Evolutionary conservation across 768 basidiomycete species (phyloP).

Genomic region (Rhodotorula toruloides): DNA sequence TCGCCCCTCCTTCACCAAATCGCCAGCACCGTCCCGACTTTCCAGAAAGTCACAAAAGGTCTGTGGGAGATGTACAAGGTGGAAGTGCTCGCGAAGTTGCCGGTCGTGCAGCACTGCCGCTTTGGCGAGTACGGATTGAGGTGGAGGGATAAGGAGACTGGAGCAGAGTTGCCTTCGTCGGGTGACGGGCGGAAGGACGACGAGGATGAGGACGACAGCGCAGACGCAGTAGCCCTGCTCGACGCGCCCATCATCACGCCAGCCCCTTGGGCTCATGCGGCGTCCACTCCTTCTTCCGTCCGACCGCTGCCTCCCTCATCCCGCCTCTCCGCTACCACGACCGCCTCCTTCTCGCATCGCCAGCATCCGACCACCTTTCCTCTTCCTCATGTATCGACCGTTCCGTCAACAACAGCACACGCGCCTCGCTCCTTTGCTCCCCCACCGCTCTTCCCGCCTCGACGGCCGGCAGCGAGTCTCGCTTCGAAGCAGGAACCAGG

Average conservation of each 20-base stretch:
- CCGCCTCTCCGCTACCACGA: background rate
- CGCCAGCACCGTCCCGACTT: conserved; percentile 56
- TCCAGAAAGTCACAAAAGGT: conserved; percentile 45
- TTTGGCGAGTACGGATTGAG: conserved; percentile 65
- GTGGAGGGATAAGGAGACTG: conserved; percentile 20
- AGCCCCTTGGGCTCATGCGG: conserved; percentile 1
- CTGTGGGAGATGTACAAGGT: conserved; percentile 96
- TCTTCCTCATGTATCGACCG: background rate
- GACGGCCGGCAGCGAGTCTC: background rate
- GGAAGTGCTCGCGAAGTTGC: conserved; percentile 85
- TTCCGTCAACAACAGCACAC: background rate
- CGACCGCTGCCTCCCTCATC: background rate
- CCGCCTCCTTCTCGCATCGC: background rate
- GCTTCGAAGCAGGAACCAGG: background rate
- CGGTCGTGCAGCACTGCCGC: conserved; percentile 90
- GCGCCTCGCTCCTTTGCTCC: conserved; percentile 8
- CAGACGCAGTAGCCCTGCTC: background rate
- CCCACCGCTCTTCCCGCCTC: conserved; percentile 17
- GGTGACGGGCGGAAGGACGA: conserved; percentile 20
- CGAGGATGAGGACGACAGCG: background rate
- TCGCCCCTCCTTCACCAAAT: conserved; percentile 74
- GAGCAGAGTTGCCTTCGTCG: conserved; percentile 4
- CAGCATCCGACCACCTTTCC: conserved; percentile 3
- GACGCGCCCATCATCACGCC: background rate
- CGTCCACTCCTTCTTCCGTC: background rate